Percentiles rank a stretch among this genome's conserved stretches.
phyloP scores from a whole-genome alignment of 768 basidiomycete species.

The Suillus bovinus region DNA sequence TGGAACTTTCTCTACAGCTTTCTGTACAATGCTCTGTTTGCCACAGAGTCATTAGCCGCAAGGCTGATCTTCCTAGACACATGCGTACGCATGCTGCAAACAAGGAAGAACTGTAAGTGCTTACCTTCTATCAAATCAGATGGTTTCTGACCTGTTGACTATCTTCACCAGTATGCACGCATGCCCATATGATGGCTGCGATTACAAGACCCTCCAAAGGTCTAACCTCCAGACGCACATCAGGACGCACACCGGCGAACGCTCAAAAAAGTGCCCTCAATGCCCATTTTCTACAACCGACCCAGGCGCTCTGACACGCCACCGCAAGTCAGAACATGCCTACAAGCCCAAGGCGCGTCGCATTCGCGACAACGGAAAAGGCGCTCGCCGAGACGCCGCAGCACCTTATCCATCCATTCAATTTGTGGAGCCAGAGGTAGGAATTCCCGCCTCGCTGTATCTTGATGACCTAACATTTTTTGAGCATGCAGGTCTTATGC shows the following conservation, averaged over 20 bases:
- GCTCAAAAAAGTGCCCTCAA: slow-evolving; percentile 20
- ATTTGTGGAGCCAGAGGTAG: background rate
- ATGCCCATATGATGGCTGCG: slow-evolving; percentile 25
- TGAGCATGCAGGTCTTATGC: background rate
- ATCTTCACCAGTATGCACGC: slow-evolving; percentile 21
- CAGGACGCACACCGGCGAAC: slow-evolving; percentile 22
- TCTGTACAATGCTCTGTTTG: slow-evolving; percentile 19
- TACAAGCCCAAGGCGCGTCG: slow-evolving; percentile 16
- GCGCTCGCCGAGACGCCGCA: slow-evolving; percentile 3
- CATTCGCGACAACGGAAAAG: background rate
- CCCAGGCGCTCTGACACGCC: slow-evolving; percentile 25
- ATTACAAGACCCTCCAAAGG: slow-evolving; percentile 24
- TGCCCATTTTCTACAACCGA: slow-evolving; percentile 19
- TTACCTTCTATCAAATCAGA: too few relatives aligned
- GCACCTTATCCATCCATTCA: slow-evolving; percentile 11
- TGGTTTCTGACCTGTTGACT: slow-evolving; percentile 5
- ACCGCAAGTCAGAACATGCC: slow-evolving; percentile 20
- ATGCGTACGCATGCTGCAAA: slow-evolving; percentile 24
- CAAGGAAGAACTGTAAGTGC: slow-evolving; percentile 27
- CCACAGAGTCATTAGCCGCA: slow-evolving; percentile 19
- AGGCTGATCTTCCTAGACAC: slow-evolving; percentile 29
- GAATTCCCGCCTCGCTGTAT: background rate
- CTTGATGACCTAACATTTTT: slow-evolving; percentile 1
- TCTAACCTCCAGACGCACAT: slow-evolving; percentile 30
- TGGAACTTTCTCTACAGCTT: slow-evolving; percentile 6